These are phyloP conservation scores for Coemansia biformis DNA, from an alignment of 192 early-diverging fungal genomes.

Conservation along the genomic window DNA sequence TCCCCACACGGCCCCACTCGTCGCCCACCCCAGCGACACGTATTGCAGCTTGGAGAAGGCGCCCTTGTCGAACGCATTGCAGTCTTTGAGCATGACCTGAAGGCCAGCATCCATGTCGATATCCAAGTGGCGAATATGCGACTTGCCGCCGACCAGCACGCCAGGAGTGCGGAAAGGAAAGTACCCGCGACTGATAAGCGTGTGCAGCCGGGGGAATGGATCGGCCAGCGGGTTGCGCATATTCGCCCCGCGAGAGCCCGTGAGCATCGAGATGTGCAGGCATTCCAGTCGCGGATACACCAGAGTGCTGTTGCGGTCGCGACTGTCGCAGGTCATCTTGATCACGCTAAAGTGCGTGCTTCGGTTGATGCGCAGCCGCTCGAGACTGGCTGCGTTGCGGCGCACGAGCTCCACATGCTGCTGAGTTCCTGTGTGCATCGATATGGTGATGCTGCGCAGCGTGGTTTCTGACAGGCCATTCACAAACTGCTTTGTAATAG, in stretches of 20 bases:
- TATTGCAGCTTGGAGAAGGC: conserved; percentile 3
- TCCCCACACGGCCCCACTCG: not conserved
- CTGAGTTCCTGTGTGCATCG: conserved; percentile 8
- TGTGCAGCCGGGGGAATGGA: conserved; percentile 19
- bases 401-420: conserved; percentile 6
- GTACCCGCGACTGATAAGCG: conserved; percentile 15
- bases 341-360: conserved; percentile 7
- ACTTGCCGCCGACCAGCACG: conserved; percentile 6
- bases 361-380: conserved; percentile 8
- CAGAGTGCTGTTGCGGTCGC: conserved; percentile 1
- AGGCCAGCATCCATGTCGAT: conserved; percentile 13
- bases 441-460: conserved; percentile 24
- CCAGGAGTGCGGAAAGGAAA: conserved; percentile 15
- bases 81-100: not conserved
- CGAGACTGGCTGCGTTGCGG: conserved; percentile 16
- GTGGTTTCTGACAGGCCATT: not conserved
- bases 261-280: conserved; percentile 5
- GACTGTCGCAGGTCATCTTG: conserved; percentile 11
- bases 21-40: conserved; percentile 9
- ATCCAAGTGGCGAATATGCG: conserved; percentile 14
- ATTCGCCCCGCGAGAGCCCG: not conserved
- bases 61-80: not conserved
- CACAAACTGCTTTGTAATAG: conserved; percentile 7
- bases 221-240: conserved; percentile 3
- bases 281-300: conserved; percentile 24